These are phyloP conservation scores for Cicer cuneatum DNA, from an alignment of 306 rosid genomes.

Conservation along the genomic window DNA sequence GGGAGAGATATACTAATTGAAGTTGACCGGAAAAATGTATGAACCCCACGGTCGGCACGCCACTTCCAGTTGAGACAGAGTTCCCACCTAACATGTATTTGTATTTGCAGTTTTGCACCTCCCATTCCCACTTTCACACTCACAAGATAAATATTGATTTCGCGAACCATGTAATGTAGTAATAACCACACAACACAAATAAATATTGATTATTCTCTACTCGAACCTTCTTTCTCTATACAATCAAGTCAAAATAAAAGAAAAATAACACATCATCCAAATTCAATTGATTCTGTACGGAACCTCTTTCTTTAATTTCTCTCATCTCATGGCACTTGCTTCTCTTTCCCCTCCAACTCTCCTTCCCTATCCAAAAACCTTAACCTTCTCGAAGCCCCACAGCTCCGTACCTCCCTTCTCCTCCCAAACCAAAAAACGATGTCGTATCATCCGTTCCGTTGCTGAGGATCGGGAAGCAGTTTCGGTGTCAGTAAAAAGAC, in stretches of 20 bases:
- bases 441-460: slow-evolving; percentile 52
- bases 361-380: slow-evolving; percentile 21
- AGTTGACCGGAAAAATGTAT: too few relatives aligned
- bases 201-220: not conserved
- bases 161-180: not conserved
- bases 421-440: slow-evolving; percentile 49
- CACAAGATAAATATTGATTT: not conserved
- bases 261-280: too few relatives aligned
- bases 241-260: not conserved
- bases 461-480: slow-evolving; percentile 63
- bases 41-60: too few relatives aligned
- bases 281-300: slow-evolving; percentile 1
- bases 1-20: too few relatives aligned
- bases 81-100: not conserved
- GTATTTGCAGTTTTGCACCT: slow-evolving; percentile 2
- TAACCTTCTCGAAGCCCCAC: slow-evolving; percentile 43
- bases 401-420: slow-evolving; percentile 34
- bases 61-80: not conserved
- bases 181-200: not conserved
- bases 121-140: slow-evolving; percentile 2
- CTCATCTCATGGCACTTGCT: slow-evolving; percentile 51
- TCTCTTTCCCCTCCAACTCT: slow-evolving; percentile 48
- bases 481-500: slow-evolving; percentile 51
- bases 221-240: not conserved
- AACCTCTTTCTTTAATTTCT: not conserved